phyloP scores from a whole-genome alignment of 768 basidiomycete species.

The Candolleomyces aberdarensis region DNA sequence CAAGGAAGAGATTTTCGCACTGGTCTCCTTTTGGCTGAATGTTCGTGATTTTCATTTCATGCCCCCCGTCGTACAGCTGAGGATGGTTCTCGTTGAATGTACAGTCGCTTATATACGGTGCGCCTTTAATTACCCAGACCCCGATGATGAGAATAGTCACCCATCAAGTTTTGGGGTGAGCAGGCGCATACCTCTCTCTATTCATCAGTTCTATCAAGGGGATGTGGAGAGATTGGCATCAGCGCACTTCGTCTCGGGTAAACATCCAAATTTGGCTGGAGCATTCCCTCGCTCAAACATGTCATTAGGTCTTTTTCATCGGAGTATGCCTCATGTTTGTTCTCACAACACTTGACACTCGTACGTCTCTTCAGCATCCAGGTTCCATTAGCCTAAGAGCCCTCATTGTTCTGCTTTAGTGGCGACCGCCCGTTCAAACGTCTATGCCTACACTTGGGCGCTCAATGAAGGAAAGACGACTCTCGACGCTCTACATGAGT shows the following conservation, averaged over 20 bases:
- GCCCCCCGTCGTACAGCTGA: background rate
- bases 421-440: background rate
- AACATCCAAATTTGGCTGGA: no score
- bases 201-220: no score
- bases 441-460: background rate
- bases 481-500: background rate
- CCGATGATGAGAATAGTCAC: no score
- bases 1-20: slow-evolving; percentile 30
- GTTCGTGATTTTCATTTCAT: background rate
- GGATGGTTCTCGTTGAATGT: background rate
- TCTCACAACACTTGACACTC: background rate
- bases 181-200: no score
- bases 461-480: background rate
- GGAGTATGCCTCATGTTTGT: background rate
- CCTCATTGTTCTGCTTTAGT: background rate
- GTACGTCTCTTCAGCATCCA: background rate
- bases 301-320: background rate
- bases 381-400: background rate
- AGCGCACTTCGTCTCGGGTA: background rate
- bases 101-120: background rate
- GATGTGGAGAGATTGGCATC: no score
- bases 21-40: background rate
- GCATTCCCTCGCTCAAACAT: background rate
- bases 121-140: no score
- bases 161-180: no score